Conservation (phyloP, 805 yeast species). For the Yamadazyma olivae region DNA sequence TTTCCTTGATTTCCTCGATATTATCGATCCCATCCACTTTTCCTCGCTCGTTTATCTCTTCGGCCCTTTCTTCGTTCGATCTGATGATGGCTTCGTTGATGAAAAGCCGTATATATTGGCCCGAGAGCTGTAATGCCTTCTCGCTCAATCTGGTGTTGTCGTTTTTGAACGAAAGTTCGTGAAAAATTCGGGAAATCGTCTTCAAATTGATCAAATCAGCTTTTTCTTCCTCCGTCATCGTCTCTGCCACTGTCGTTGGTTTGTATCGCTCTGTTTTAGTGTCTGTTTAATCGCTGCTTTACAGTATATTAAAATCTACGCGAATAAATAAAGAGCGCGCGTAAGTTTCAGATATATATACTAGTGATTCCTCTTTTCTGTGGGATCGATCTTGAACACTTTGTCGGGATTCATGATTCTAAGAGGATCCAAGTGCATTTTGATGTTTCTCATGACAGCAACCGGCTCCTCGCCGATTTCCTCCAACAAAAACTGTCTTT, state of each 20-base stretch:
- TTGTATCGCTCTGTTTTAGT: no score
- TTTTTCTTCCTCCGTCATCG: no score
- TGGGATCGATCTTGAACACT: constrained; percentile 65
- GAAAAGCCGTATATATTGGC: constrained; percentile 55
- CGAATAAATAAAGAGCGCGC: no score
- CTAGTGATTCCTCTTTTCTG: constrained; percentile 17
- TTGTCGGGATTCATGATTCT: constrained; percentile 76
- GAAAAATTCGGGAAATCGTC: constrained; percentile 51
- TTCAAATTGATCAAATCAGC: constrained; percentile 7
- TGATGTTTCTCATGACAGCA: constrained; percentile 67
- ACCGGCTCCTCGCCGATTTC: constrained; percentile 69
- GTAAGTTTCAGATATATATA: no score
- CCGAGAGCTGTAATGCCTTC: constrained; percentile 45
- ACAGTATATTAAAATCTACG: no score
- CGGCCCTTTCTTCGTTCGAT: constrained; percentile 49
- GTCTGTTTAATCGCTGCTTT: no score
- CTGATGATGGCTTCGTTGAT: constrained; percentile 57
- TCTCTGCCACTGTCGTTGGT: no score
- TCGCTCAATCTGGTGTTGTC: constrained; percentile 45
- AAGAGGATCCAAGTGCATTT: constrained; percentile 67
- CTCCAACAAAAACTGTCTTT: constrained; percentile 53
- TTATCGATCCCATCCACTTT: constrained; percentile 35
- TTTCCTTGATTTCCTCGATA: constrained; percentile 13
- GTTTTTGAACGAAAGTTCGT: constrained; percentile 47
- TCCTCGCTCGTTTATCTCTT: constrained; percentile 21